A percentile compares a stretch with the other conserved stretches of the same genome.
phyloP scores from a whole-genome alignment of 2,329 filamentous ascomycete genomes.

The Torrubiellomyces zombiae region DNA sequence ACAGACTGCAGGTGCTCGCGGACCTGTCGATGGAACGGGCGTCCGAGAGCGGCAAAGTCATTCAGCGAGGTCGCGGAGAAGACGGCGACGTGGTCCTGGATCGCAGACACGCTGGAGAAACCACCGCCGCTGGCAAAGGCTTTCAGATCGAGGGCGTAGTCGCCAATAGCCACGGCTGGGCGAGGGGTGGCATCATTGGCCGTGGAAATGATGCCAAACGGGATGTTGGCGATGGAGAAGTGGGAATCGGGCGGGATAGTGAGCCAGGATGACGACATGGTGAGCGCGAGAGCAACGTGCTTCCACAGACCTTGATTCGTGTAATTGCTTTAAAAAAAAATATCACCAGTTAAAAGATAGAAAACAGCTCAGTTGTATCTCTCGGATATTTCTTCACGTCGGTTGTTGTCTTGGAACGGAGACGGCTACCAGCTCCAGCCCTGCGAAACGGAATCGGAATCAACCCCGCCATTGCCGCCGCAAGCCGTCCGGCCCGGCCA shows the following conservation, averaged over 20 bases:
- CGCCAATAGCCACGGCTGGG: constrained; percentile 56
- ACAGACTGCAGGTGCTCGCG: constrained; percentile 52
- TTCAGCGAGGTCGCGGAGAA: constrained; percentile 15
- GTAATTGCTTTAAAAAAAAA: no score
- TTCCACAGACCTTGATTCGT: no score
- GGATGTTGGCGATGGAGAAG: constrained; percentile 68
- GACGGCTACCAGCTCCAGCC: no score
- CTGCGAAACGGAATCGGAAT: no score
- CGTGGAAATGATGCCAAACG: constrained; percentile 67
- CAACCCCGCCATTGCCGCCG: no score
- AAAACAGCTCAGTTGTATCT: no score
- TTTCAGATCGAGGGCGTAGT: constrained; percentile 52
- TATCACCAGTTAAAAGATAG: no score
- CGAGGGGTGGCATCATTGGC: constrained; percentile 35
- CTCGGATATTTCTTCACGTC: no score
- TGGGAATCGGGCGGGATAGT: constrained; percentile 9
- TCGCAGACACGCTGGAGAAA: constrained; percentile 14
- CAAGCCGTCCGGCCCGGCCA: no score
- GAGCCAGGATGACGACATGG: no score
- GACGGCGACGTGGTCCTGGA: constrained; percentile 10
- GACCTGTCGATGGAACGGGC: constrained; percentile 50
- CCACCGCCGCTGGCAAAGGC: constrained; percentile 34
- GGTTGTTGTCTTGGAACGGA: no score
- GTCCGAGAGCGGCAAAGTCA: constrained; percentile 35
- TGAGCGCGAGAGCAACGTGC: no score